phyloP scores from a whole-genome alignment of 1,139 yeast genomes.

The Sugiyamaella pinicola region DNA sequence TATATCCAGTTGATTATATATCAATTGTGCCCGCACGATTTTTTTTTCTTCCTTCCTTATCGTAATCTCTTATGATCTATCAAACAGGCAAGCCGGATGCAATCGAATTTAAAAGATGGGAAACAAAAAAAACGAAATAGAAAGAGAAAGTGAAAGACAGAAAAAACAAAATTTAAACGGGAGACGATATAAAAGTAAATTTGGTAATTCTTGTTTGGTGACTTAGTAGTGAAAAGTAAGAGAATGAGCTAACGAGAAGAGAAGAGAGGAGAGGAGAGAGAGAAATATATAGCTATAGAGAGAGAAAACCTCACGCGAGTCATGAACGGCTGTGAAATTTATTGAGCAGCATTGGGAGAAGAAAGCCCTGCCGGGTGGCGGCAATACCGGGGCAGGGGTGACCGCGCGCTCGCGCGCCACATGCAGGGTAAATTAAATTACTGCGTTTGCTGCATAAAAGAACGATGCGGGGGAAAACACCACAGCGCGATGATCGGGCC shows the following conservation, averaged over 20 bases:
- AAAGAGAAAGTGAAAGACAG: neutral
- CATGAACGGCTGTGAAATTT: too few relatives aligned
- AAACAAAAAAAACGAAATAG: neutral
- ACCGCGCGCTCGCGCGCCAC: too few relatives aligned
- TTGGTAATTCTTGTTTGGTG: neutral
- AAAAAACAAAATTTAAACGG: neutral
- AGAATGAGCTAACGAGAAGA: neutral
- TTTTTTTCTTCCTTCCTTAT: neutral
- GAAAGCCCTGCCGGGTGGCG: too few relatives aligned
- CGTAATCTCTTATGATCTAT: neutral
- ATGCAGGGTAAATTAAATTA: too few relatives aligned
- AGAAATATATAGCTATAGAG: too few relatives aligned
- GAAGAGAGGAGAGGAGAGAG: neutral
- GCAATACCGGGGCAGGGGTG: too few relatives aligned
- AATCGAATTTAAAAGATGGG: neutral
- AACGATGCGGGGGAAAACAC: too few relatives aligned
- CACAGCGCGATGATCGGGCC: too few relatives aligned
- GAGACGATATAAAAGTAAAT: neutral
- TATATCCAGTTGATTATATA: neutral
- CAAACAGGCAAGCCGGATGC: neutral
- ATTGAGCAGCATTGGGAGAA: too few relatives aligned
- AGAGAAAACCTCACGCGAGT: slow-evolving; percentile 2
- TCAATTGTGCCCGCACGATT: too few relatives aligned
- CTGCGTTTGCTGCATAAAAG: too few relatives aligned
- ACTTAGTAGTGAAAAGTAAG: neutral